Percentiles rank a stretch among this genome's conserved stretches.
These are phyloP conservation scores for Xylaria nigripes DNA, from an alignment of 495 filamentous ascomycete genomes.

Conservation along the genomic window DNA sequence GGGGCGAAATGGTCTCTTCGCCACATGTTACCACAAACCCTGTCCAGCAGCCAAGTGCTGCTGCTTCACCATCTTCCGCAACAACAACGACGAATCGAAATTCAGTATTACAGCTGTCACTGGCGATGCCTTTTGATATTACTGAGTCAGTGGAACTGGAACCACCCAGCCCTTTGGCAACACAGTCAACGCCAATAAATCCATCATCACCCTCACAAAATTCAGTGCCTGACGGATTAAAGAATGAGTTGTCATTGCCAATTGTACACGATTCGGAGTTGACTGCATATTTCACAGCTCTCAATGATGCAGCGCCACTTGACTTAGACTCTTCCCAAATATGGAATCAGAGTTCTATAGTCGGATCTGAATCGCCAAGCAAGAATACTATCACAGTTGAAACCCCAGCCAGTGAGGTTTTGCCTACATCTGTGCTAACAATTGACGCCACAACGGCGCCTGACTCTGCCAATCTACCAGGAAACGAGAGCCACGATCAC, in stretches of 20 bases:
- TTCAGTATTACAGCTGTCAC: slow-evolving; percentile 2
- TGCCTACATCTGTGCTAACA: neutral
- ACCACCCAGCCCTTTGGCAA: neutral
- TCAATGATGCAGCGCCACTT: slow-evolving; percentile 18
- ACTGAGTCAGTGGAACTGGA: neutral
- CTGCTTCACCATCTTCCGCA: neutral
- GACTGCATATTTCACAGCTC: slow-evolving; percentile 32
- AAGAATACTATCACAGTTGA: neutral
- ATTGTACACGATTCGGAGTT: slow-evolving; percentile 25
- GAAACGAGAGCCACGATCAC: slow-evolving; percentile 22
- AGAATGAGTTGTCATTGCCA: slow-evolving; percentile 6
- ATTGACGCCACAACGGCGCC: slow-evolving; percentile 6
- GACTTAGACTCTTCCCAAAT: neutral
- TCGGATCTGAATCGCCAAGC: neutral
- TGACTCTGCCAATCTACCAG: slow-evolving; percentile 15
- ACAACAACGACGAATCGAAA: neutral
- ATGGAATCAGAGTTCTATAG: neutral
- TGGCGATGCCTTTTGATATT: slow-evolving; percentile 6
- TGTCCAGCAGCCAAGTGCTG: neutral
- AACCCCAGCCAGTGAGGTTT: neutral
- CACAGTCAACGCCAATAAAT: slow-evolving; percentile 2
- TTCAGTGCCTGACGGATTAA: slow-evolving; percentile 12
- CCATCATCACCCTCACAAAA: slow-evolving; percentile 15
- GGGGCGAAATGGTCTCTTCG: slow-evolving; percentile 50
- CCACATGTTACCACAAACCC: slow-evolving; percentile 20